Conservation (phyloP, 148 eudicot genomes). For the Vaccinium vitisidaea region DNA sequence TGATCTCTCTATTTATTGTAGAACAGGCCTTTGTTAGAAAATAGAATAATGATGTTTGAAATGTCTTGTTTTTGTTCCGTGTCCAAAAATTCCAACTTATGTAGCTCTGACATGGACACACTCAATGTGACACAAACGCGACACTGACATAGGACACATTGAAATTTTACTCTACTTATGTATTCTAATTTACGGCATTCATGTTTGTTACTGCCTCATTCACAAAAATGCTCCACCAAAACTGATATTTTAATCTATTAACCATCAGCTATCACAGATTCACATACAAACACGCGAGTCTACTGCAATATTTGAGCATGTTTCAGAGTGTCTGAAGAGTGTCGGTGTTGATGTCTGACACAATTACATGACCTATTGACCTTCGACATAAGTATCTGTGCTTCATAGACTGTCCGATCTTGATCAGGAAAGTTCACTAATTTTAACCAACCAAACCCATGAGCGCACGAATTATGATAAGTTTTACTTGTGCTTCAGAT, state of each 20-base stretch:
- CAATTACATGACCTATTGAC: neutral
- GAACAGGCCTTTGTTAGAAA: neutral
- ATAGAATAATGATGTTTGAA: neutral
- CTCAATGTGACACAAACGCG: neutral
- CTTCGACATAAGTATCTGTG: neutral
- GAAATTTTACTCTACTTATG: too few species aligned
- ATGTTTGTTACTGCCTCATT: neutral
- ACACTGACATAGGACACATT: neutral
- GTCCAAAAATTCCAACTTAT: neutral
- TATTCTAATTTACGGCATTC: neutral
- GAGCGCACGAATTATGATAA: too few species aligned
- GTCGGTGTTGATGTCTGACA: neutral
- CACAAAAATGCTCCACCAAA: neutral
- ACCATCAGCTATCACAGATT: neutral
- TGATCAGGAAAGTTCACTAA: neutral
- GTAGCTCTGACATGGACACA: neutral
- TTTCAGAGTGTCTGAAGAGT: neutral
- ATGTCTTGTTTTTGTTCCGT: neutral
- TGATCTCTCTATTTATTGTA: too few species aligned
- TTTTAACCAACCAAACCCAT: neutral
- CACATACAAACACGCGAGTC: neutral
- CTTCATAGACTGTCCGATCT: neutral
- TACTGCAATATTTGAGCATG: neutral
- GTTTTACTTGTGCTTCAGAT: neutral
- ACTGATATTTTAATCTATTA: neutral